Percentiles rank a stretch among this genome's conserved stretches.
phyloP scores from a whole-genome alignment of 2,329 filamentous ascomycete genomes.

The Cryphonectria nitschkei region DNA sequence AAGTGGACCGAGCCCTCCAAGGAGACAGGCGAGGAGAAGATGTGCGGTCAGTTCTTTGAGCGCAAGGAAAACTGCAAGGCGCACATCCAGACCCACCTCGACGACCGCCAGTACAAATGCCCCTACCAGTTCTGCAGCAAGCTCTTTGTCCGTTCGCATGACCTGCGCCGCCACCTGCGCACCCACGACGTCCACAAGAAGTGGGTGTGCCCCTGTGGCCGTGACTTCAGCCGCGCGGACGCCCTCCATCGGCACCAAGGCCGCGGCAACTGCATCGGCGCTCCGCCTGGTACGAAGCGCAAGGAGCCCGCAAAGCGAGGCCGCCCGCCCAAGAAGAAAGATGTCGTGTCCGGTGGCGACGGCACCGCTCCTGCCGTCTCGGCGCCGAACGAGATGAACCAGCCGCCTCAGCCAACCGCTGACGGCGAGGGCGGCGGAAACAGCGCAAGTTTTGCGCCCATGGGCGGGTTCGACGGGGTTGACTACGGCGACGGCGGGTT shows the following conservation, averaged over 20 bases:
- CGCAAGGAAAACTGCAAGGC: conserved; percentile 99
- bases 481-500: conserved; percentile 17
- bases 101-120: conserved; percentile 93
- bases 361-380: background rate
- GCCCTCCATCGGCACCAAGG: conserved; percentile 93
- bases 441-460: conserved; percentile 24
- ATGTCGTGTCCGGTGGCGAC: conserved; percentile 11
- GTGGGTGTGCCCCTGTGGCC: conserved; percentile 91
- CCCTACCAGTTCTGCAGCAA: conserved; percentile 77
- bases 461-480: conserved; percentile 14
- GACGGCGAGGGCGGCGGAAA: conserved; percentile 13
- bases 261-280: conserved; percentile 94
- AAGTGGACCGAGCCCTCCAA: conserved; percentile 26
- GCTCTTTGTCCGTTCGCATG: conserved; percentile 95
- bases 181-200: conserved; percentile 97
- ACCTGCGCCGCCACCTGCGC: conserved; percentile 95
- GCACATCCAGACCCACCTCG: conserved; percentile 96
- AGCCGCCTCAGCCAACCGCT: conserved; percentile 23
- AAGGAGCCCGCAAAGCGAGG: conserved; percentile 64
- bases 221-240: conserved; percentile 93
- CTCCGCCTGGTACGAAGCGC: conserved; percentile 76
- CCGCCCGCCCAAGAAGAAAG: conserved; percentile 60
- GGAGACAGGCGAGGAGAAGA: conserved; percentile 43
- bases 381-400: conserved; percentile 23
- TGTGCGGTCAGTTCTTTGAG: conserved; percentile 89